Evolutionary conservation across 805 yeast genomes (phyloP).

Genomic region (Nakazawaea populi): DNA sequence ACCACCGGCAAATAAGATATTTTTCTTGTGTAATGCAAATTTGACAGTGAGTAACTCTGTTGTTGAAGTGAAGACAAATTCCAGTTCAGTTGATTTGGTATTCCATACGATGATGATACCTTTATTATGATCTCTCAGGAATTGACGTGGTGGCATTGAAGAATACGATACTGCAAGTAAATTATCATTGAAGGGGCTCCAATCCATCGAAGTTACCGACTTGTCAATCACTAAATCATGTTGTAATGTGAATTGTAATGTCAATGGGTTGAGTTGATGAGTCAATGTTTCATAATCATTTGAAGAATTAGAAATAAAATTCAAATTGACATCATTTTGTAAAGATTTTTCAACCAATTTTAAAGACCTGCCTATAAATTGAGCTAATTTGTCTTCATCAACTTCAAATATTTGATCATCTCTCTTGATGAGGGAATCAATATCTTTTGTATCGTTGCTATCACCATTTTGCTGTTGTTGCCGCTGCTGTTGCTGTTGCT

Average conservation of each 20-base stretch:
- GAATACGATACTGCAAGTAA: slow-evolving; percentile 13
- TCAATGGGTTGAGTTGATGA: not conserved
- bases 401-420: not conserved
- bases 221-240: slow-evolving; percentile 1
- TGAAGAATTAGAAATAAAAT: not conserved
- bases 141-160: slow-evolving; percentile 3
- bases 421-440: no score
- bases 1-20: slow-evolving; percentile 31
- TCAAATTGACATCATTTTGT: not conserved
- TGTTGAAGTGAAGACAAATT: slow-evolving; percentile 25
- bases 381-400: slow-evolving; percentile 8
- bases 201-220: slow-evolving; percentile 15
- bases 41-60: slow-evolving; percentile 24
- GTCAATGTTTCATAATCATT: not conserved
- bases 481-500: not conserved
- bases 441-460: no score
- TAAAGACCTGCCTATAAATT: slow-evolving; percentile 4
- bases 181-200: slow-evolving; percentile 12
- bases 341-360: slow-evolving; percentile 4
- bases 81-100: slow-evolving; percentile 19
- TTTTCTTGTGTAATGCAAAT: slow-evolving; percentile 24
- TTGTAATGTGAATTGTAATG: not conserved
- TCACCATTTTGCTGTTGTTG: no score
- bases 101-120: slow-evolving; percentile 27
- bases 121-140: slow-evolving; percentile 1